Evolutionary conservation across 768 basidiomycete species (phyloP).

Genomic region (Tubosaeta sp.): DNA sequence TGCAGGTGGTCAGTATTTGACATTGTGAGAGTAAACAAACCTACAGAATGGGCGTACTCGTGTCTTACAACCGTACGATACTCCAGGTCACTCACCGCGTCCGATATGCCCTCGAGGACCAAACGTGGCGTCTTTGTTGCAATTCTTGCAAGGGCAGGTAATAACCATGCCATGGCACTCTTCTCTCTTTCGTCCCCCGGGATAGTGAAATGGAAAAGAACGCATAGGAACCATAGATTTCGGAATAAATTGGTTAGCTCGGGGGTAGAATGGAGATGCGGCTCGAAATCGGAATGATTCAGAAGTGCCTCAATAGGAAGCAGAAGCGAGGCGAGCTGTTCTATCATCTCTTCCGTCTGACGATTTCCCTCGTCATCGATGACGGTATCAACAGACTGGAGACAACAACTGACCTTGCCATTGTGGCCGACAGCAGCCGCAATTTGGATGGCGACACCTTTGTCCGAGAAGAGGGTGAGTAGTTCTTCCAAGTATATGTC

Average conservation of each 20-base stretch:
- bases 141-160: constrained; percentile 71
- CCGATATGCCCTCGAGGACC: constrained; percentile 76
- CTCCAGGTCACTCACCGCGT: constrained; percentile 84
- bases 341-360: constrained; percentile 79
- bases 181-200: constrained; percentile 42
- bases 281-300: constrained; percentile 61
- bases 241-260: constrained; percentile 77
- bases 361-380: constrained; percentile 2
- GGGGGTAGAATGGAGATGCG: constrained; percentile 49
- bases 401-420: constrained; percentile 49
- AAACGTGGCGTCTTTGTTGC: constrained; percentile 83
- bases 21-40: constrained; percentile 15
- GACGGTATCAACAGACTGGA: constrained; percentile 2
- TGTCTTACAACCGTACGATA: constrained; percentile 88
- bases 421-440: constrained; percentile 61
- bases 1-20: constrained; percentile 4
- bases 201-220: constrained; percentile 74
- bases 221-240: constrained; percentile 91
- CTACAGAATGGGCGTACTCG: constrained; percentile 74
- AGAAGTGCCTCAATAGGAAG: constrained; percentile 90
- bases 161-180: constrained; percentile 73
- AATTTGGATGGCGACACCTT: constrained; percentile 88
- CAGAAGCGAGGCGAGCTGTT: constrained; percentile 81
- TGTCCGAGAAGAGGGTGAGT: constrained; percentile 82
- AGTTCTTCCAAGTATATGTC: constrained; percentile 80